These are phyloP conservation scores for Nakazawaea anatomiae DNA, from an alignment of 805 yeast genomes.

Conservation along the genomic window DNA sequence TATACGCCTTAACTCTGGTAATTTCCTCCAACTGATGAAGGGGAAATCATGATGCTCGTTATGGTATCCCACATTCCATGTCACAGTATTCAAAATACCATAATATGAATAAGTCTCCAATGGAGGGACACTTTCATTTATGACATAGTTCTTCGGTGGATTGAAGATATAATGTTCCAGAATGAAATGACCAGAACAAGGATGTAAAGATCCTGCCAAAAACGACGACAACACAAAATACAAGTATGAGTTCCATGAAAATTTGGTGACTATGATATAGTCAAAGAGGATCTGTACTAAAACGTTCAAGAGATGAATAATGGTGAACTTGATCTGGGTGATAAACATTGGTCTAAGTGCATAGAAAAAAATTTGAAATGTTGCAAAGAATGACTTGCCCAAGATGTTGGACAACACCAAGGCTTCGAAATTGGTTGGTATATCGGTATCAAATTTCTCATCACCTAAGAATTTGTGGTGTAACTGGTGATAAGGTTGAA, in stretches of 20 bases:
- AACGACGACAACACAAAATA: constrained; percentile 76
- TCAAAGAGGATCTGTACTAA: constrained; percentile 57
- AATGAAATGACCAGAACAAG: constrained; percentile 92
- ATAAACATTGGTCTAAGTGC: constrained; percentile 88
- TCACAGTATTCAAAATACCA: constrained; percentile 68
- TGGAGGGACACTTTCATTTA: constrained; percentile 41
- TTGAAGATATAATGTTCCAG: constrained; percentile 86
- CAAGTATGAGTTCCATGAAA: constrained; percentile 59
- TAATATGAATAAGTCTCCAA: constrained; percentile 86
- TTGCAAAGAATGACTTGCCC: constrained; percentile 88
- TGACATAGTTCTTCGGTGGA: constrained; percentile 34
- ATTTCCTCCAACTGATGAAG: constrained; percentile 81
- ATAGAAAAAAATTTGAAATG: constrained; percentile 83
- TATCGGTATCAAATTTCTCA: constrained; percentile 75
- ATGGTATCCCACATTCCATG: constrained; percentile 93
- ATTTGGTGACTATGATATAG: constrained; percentile 43
- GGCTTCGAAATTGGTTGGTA: constrained; percentile 81
- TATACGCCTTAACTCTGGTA: constrained; percentile 55
- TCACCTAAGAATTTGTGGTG: constrained; percentile 92
- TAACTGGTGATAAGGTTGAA: constrained; percentile 85
- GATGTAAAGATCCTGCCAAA: constrained; percentile 88
- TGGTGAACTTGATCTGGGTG: constrained; percentile 67
- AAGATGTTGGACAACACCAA: constrained; percentile 64
- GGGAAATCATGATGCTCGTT: constrained; percentile 97
- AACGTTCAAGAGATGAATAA: constrained; percentile 67